These are phyloP conservation scores for Hanseniaspora thailandica DNA, from an alignment of 805 yeast species.

Conservation along the genomic window DNA sequence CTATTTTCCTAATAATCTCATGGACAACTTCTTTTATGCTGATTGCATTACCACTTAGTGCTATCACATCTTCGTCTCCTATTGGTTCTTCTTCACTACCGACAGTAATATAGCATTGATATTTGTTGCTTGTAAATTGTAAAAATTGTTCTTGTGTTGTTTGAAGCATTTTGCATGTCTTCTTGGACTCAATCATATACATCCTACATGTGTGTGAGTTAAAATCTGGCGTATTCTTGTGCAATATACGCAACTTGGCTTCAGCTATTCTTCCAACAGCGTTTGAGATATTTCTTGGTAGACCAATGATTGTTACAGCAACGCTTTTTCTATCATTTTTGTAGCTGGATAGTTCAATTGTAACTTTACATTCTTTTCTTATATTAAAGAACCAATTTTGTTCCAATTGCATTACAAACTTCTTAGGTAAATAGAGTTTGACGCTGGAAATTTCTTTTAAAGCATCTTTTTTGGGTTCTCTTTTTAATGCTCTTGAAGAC, in stretches of 20 bases:
- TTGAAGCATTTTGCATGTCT: neutral
- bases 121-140: neutral
- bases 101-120: neutral
- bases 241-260: neutral
- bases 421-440: neutral
- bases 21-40: neutral
- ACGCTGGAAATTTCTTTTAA: neutral
- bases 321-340: neutral
- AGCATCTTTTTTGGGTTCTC: neutral
- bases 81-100: neutral
- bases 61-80: neutral
- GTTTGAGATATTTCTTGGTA: neutral
- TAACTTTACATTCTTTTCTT: neutral
- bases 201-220: neutral
- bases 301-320: neutral
- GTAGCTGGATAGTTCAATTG: neutral
- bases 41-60: neutral
- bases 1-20: neutral
- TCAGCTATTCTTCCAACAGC: neutral
- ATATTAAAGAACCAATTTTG: neutral
- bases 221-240: neutral
- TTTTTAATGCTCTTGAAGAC: neutral
- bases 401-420: slow-evolving; percentile 5
- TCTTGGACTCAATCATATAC: neutral
- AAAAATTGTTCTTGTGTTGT: neutral